Evolutionary conservation across 495 filamentous ascomycete species (phyloP).

Genomic region (Tuber indicum): DNA sequence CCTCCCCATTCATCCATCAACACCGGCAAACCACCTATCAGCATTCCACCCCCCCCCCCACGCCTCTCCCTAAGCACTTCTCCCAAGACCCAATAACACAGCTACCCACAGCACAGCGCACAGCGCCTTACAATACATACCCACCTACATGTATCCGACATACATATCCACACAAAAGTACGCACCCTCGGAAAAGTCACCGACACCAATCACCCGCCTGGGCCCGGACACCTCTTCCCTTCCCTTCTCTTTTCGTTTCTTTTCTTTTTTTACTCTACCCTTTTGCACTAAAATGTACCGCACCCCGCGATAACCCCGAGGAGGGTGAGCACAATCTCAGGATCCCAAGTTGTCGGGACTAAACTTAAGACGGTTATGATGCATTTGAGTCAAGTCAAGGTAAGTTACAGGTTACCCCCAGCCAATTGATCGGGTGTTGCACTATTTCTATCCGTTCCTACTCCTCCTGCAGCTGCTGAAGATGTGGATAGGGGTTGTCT

Average conservation of each 20-base stretch:
- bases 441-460: not conserved
- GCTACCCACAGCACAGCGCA: not conserved
- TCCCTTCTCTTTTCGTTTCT: not conserved
- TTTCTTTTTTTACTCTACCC: too few species aligned
- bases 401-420: not conserved
- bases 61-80: not conserved
- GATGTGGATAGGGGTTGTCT: not conserved
- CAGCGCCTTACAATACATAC: not conserved
- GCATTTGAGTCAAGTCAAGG: not conserved
- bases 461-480: not conserved
- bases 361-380: not conserved
- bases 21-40: not conserved
- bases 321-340: not conserved
- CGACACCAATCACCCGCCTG: not conserved
- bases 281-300: not conserved
- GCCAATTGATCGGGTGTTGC: not conserved
- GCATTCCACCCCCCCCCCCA: not conserved
- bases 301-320: not conserved
- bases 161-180: not conserved
- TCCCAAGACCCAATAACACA: not conserved
- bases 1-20: not conserved
- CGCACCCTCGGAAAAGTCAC: not conserved
- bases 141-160: not conserved
- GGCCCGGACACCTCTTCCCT: not conserved
- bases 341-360: not conserved